Base-by-base conservation (phyloP, 169 alveolate genomes). In the Prorocentrum cordatum region DNA sequence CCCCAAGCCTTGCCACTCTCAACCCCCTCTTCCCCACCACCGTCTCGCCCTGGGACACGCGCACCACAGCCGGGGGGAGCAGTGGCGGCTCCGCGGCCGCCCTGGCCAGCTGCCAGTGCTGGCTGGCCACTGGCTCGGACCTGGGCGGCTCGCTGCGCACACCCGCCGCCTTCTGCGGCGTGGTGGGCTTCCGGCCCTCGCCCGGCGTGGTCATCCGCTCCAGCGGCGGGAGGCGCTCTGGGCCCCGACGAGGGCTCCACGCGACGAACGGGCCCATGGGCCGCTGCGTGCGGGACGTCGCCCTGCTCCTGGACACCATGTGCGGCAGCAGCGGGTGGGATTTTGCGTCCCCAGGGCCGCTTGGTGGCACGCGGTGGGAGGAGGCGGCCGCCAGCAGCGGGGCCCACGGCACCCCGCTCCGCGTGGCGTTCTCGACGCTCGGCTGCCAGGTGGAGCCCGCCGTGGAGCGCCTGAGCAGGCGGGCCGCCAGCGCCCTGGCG, bases 61-160 rank as follows among this genome's bases (percentile, higher is more conserved):
- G 75, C 4, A 26, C 66, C 29, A 77, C 88, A 2, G 73, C 88
- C 2, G 88, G 88, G 18, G 88, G 88, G 45, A 36, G 66, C 64
- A 36, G 64, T 14, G 88, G 88, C 2, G 88, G 88, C 4, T 33
- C 72, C 35, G 70, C 64, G 3, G 70, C 88, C 5, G 88, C 88
- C 0, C 45, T 77, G 31, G 75, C 64, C 5, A 32, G 38, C 33
- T 58, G 33, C 33, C 88, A 77, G 36, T n/a, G 75, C 33, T 77
- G 88, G 88, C 32, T 77, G 32, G 88, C 88, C 36, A 59, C 75
- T 6, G 88, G 72, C 82, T 47, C 88, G 14, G 88, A 77, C 33
- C 26, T 77, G 35, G 88, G 88, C 5, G 88, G 88, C n/a, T 77
- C 88, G 16, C 31, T 77, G 18, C 88, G 88, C 22, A 58, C 26